phyloP scores from a whole-genome alignment of 2,329 filamentous ascomycete species.

The Nannizziopsis arthrosporioides region DNA sequence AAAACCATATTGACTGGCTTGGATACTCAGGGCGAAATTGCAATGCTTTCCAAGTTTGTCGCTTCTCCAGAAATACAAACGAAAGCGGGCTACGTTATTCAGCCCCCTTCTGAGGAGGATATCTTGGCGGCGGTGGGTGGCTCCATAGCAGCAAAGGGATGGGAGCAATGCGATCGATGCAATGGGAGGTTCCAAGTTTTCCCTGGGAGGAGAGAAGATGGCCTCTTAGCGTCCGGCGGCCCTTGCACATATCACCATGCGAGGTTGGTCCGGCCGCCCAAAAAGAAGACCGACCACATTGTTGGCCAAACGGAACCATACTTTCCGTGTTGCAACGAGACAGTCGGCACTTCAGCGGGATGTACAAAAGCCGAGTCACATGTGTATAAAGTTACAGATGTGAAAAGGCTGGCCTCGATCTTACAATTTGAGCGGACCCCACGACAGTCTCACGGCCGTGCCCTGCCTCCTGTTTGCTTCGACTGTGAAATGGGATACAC shows the following conservation, averaged over 20 bases:
- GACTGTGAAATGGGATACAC: conserved; percentile 99
- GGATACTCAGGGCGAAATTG: conserved; percentile 51
- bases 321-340: conserved; percentile 69
- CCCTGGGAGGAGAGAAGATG: conserved; percentile 64
- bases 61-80: conserved; percentile 23
- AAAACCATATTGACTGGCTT: conserved; percentile 56
- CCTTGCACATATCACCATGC: conserved; percentile 72
- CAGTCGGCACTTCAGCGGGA: conserved; percentile 58
- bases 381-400: conserved; percentile 73
- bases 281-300: conserved; percentile 43
- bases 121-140: conserved; percentile 56
- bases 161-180: conserved; percentile 84
- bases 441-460: conserved; percentile 21
- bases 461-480: conserved; percentile 54
- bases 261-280: conserved; percentile 49
- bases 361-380: conserved; percentile 63
- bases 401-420: conserved; percentile 62
- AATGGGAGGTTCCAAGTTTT: conserved; percentile 81
- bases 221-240: conserved; percentile 65
- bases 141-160: conserved; percentile 56
- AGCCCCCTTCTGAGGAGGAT: conserved; percentile 52
- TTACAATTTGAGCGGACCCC: conserved; percentile 75
- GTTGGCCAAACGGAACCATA: conserved; percentile 48
- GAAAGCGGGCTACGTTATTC: conserved; percentile 51
- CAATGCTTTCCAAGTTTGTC: conserved; percentile 37